These are phyloP conservation scores for Venustampulla echinocandica DNA, from an alignment of 495 filamentous ascomycete species.

Conservation along the genomic window DNA sequence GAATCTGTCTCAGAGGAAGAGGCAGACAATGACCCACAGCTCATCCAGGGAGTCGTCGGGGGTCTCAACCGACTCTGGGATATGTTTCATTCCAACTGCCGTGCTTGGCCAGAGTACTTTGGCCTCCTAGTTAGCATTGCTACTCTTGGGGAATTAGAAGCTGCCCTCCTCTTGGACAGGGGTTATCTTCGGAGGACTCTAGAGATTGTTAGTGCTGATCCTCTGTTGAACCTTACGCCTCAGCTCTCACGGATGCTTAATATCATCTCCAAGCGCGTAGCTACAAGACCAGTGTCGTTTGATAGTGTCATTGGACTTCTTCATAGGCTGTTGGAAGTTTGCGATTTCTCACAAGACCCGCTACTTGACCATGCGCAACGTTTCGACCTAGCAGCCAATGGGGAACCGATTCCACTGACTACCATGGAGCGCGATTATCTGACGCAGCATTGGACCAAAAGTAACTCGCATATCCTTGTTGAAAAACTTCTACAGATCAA, in stretches of 20 bases:
- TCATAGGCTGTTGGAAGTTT: slow-evolving; percentile 36
- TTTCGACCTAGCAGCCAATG: slow-evolving; percentile 2
- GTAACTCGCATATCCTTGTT: slow-evolving; percentile 33
- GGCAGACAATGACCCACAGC: slow-evolving; percentile 23
- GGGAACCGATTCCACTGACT: slow-evolving; percentile 29
- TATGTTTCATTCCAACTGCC: slow-evolving; percentile 43
- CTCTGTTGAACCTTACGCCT: slow-evolving; percentile 29
- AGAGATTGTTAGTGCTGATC: slow-evolving; percentile 55
- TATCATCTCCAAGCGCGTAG: slow-evolving; percentile 40
- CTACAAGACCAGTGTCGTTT: slow-evolving; percentile 42
- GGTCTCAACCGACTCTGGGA: slow-evolving; percentile 45
- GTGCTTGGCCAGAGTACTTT: slow-evolving; percentile 78
- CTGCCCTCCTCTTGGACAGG: slow-evolving; percentile 43
- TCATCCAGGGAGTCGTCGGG: slow-evolving; percentile 48
- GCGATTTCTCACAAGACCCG: slow-evolving; percentile 10
- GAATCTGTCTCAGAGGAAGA: slow-evolving; percentile 24
- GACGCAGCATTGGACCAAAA: slow-evolving; percentile 31
- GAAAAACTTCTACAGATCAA: slow-evolving; percentile 43
- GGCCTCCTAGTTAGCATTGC: slow-evolving; percentile 54
- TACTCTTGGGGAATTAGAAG: slow-evolving; percentile 45
- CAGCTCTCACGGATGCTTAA: slow-evolving; percentile 36
- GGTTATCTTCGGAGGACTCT: slow-evolving; percentile 49
- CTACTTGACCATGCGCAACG: slow-evolving; percentile 12
- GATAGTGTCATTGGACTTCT: slow-evolving; percentile 45
- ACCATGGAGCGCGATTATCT: slow-evolving; percentile 34